phyloP scores from a whole-genome alignment of 139 green algal species.

The Closterium sp. region DNA sequence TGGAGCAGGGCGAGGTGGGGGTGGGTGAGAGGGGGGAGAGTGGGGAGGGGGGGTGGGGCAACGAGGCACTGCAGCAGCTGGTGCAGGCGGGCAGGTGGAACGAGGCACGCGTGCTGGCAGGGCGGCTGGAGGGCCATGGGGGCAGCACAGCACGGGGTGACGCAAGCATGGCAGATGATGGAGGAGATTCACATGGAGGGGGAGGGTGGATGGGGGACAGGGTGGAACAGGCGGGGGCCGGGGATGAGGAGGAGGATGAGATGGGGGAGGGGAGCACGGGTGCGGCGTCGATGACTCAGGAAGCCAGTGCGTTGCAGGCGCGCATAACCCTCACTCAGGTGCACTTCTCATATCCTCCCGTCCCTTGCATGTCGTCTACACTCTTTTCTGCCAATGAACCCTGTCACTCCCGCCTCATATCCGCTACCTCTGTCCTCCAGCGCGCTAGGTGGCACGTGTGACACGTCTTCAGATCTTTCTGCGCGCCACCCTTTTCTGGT shows the following conservation, averaged over 20 bases:
- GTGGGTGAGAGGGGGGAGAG: not conserved
- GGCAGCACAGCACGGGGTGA: too few relatives aligned
- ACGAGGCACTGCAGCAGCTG: constrained; percentile 8
- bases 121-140: not conserved
- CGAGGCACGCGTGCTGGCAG: constrained; percentile 12
- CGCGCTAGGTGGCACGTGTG: too few relatives aligned
- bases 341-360: not conserved
- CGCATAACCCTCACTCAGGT: constrained; percentile 10
- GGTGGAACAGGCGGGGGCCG: not conserved
- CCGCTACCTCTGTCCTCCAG: too few relatives aligned
- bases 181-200: not conserved
- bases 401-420: not conserved
- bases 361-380: not conserved
- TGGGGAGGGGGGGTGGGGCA: not conserved
- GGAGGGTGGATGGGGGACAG: constrained; percentile 8
- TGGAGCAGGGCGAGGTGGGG: not conserved
- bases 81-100: constrained; percentile 18
- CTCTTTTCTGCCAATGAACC: not conserved
- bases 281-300: not conserved
- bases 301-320: not conserved
- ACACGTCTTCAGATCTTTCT: too few relatives aligned
- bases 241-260: constrained; percentile 1
- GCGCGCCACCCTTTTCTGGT: not conserved
- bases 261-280: not conserved
- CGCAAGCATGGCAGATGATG: not conserved